Evolutionary conservation across 352 stramenopile species (phyloP), one percentile per base, ranked within the genome.

Genomic region (Phytophthora podocarpi): DNA sequence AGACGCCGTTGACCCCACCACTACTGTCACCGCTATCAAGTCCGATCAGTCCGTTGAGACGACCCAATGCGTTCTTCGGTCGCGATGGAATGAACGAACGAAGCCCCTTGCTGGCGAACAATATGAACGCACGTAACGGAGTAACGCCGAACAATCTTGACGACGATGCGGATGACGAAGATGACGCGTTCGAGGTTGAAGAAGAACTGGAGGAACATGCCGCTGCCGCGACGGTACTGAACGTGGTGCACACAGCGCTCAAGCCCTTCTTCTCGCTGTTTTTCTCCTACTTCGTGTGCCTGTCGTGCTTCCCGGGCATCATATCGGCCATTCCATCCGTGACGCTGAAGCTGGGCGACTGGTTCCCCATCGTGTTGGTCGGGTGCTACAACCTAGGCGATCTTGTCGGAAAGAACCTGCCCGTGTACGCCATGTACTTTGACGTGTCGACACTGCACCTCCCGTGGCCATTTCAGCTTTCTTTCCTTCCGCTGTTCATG

Each of bases 231-330:
- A 75, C 76, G n/a, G 35, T 92, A 47, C 61, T 83, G 49, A 76
- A 72, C 34, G 85, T 93, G 36, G 64, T 89, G 3, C 81, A 76
- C 34, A 76, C 68, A 0, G 78, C 85, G 5, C 78, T 81, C 36
- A 92, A 91, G 39, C 83, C 85, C 12, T 87, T 91, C 53, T 85
- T 89, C 67, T 90, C 81, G 59, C 74, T 90, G 8, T 90, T 92
- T 54, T 62, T 90, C 11, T 89, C 80, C 27, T 92, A 75, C 58
- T 91, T 91, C 54, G 71, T 92, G 12, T 92, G 83, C 36, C 57
- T 94, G 5, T 89, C 85, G 23, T 90, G 82, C 63, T 94, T 91
- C 55, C 85, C 85, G 3, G 85, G 85, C 41, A 78, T 94, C 61
- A 92, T 88, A 31, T 87, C 79, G 43, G 78, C 71, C 46, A 81